phyloP scores from a whole-genome alignment of 345 rosid genomes.

The Hypericum perforatum region DNA sequence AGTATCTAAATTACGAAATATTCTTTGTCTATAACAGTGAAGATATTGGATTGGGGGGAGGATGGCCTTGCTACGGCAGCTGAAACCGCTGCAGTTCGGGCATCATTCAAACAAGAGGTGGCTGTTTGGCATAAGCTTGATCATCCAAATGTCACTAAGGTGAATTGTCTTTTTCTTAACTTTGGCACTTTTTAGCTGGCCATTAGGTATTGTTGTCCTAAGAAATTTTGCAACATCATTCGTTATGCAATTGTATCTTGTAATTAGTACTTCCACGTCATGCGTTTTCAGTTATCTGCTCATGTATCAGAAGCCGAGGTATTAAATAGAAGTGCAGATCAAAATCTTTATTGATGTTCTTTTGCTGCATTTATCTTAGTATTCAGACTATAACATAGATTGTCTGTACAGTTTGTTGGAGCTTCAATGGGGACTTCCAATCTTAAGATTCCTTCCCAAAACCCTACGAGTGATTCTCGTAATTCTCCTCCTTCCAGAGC shows the following conservation, averaged over 20 bases:
- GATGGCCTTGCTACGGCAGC: conserved; percentile 26
- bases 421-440: conserved; percentile 31
- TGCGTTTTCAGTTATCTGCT: no score
- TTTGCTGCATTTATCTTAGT: not conserved
- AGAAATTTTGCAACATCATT: no score
- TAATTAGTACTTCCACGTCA: no score
- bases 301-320: no score
- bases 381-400: conserved; percentile 4
- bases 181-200: not conserved
- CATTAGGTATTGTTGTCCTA: no score
- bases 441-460: conserved; percentile 19
- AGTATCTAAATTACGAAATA: no score
- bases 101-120: conserved; percentile 26
- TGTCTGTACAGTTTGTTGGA: conserved; percentile 21
- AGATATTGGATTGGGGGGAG: conserved; percentile 28
- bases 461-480: conserved; percentile 6
- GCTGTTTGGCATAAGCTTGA: conserved; percentile 31
- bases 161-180: not conserved
- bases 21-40: conserved; percentile 13
- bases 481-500: conserved; percentile 20
- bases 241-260: no score
- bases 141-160: conserved; percentile 26
- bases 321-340: no score
- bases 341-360: no score
- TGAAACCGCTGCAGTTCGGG: conserved; percentile 25